Base-by-base conservation (phyloP, 2,329 filamentous ascomycete species). In the Pseudogymnoascus sp. region DNA sequence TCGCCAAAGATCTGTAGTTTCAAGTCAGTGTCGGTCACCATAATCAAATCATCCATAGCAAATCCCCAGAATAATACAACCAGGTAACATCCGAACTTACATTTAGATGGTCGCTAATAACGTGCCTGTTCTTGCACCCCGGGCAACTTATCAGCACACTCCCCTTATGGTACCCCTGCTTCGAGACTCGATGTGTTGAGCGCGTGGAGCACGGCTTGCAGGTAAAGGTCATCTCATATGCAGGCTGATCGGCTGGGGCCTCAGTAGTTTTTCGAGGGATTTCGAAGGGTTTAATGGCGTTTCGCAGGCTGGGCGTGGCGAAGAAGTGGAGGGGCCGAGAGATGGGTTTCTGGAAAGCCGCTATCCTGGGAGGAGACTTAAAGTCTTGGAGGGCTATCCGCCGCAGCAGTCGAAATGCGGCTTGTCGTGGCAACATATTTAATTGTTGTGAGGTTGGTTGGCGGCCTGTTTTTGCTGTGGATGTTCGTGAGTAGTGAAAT, bases 161-260 rank as follows among this genome's bases (percentile, higher is more conserved):
- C 37, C 95, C 95, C 66, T 88, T 82, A 76, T 97, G 93, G 74
- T 99, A 99, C 34, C 91, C 95, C 73, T 97, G 95, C 76, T 97
- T 97, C 31, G 91, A 91, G 70, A 99, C 81, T 60, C 84, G 84
- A 77, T 99, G 96, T 11, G 86, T 83, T n/a, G 91, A 96, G 64
- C 93, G 88, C 37, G 84, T 79, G 53, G 82, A 80, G 77, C 95
- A 99, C 34, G 90, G 91, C 64, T 89, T 87, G 82, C 95, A 99
- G 68, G 95, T 99, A 75, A 99, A 97, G 60, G 87, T 90, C 67
- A 99, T 82, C 69, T 91, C 83, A 77, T 97, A 99, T 63, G 90
- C 85, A 1, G 91, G 91, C 62, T 70, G 60, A 5, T 62, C 49
- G 3, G 60, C 38, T n/a, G 60, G 31, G 5, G 28, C n/a, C 8